Evolutionary conservation across 1,284 basidiomycete genomes (phyloP).

Genomic region (Tilletia indica): DNA sequence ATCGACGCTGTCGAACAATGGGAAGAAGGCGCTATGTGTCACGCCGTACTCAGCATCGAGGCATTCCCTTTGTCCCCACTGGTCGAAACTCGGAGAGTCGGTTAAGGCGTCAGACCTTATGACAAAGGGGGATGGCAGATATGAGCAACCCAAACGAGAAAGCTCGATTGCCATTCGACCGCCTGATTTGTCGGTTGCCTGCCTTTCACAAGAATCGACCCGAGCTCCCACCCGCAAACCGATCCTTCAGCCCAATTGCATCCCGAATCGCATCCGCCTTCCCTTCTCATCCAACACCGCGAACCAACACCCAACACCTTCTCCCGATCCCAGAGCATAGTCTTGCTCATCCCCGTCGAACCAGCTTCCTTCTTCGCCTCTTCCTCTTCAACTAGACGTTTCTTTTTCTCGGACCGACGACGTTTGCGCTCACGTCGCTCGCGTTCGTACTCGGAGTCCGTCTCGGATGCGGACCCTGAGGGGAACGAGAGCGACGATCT

Average conservation of each 20-base stretch:
- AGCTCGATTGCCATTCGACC: too few species aligned
- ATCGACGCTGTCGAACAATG: background rate
- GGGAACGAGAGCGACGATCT: background rate
- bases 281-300: constrained; percentile 37
- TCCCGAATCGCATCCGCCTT: constrained; percentile 30
- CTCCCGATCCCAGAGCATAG: constrained; percentile 41
- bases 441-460: background rate
- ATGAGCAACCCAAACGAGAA: too few species aligned
- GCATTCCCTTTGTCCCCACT: background rate
- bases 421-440: constrained; percentile 21
- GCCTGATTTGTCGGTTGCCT: too few species aligned
- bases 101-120: too few species aligned
- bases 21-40: background rate
- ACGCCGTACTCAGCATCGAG: background rate
- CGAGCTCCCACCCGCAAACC: constrained; percentile 32
- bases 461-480: background rate
- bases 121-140: too few species aligned
- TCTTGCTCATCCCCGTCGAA: constrained; percentile 21
- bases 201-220: constrained; percentile 28
- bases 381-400: constrained; percentile 25
- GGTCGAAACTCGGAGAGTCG: background rate
- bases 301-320: constrained; percentile 33
- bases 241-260: constrained; percentile 30
- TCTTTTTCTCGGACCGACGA: constrained; percentile 27
- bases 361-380: constrained; percentile 29